Percentiles rank a stretch among this genome's conserved stretches.
Conservation (phyloP, 345 rosid genomes). For the Xanthoceras sorbifolium region DNA sequence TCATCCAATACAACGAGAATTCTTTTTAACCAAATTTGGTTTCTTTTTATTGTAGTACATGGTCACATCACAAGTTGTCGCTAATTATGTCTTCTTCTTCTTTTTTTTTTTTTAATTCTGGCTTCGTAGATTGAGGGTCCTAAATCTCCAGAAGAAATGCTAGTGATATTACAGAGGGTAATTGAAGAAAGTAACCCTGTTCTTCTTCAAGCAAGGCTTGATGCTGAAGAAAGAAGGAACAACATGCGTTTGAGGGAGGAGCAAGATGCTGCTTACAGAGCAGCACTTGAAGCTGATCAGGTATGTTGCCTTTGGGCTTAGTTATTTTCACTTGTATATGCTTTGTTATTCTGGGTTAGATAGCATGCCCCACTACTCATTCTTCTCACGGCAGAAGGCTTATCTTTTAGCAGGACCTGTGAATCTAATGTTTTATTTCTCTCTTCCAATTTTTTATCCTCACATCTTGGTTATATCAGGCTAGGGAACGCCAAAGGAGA, state of each 20-base stretch:
- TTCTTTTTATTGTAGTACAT: neutral
- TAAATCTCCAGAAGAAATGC: constrained; percentile 82
- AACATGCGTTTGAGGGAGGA: constrained; percentile 87
- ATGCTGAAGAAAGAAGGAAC: constrained; percentile 92
- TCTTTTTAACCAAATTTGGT: neutral
- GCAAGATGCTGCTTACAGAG: constrained; percentile 97
- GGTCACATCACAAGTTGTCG: neutral
- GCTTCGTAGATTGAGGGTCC: constrained; percentile 85
- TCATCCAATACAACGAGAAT: neutral
- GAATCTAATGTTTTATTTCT: constrained; percentile 3
- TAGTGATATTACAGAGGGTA: constrained; percentile 70
- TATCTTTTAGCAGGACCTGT: neutral
- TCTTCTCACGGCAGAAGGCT: neutral
- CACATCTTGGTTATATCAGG: constrained; percentile 37
- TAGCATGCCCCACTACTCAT: neutral
- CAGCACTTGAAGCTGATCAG: constrained; percentile 99
- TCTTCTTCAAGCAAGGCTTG: constrained; percentile 82
- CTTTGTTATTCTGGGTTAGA: constrained; percentile 5
- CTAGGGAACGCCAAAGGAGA: constrained; percentile 80
- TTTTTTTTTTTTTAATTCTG: constrained; percentile 13
- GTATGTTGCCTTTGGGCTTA: constrained; percentile 39
- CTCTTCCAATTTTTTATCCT: neutral
- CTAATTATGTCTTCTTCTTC: neutral
- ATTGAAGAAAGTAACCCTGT: constrained; percentile 94
- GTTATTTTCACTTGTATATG: constrained; percentile 3